Conservation (phyloP, 2,329 filamentous ascomycete genomes). For the Fusarium sp. region DNA sequence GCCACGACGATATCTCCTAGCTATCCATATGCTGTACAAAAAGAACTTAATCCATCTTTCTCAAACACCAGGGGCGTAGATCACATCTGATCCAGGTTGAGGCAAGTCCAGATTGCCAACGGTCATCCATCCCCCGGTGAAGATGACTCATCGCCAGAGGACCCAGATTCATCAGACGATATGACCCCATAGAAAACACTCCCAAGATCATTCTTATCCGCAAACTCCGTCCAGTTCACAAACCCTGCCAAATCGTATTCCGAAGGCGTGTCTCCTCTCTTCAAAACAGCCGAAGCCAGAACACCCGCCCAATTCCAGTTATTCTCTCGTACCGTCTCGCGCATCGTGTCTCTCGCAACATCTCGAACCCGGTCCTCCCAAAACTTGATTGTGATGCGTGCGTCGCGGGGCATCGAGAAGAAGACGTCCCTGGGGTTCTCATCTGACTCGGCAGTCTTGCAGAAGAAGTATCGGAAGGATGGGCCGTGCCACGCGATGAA, state of each 20-base stretch:
- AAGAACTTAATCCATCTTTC: too few species aligned
- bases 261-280: neutral
- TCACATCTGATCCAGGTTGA: neutral
- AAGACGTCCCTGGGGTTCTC: neutral
- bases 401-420: neutral
- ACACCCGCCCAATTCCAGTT: neutral
- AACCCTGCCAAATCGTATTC: neutral
- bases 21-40: rapidly evolving
- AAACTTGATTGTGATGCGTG: rapidly evolving
- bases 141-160: neutral
- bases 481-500: neutral
- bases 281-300: neutral
- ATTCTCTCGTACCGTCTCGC: neutral
- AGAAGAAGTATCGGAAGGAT: neutral
- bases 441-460: rapidly evolving
- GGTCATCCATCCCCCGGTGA: rapidly evolving
- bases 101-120: too few species aligned
- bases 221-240: neutral
- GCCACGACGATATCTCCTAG: too few species aligned
- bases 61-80: neutral
- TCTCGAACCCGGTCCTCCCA: neutral
- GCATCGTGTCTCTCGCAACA: neutral
- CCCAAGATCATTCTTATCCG: neutral
- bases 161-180: neutral
- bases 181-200: rapidly evolving